Evolutionary conservation across 2,329 filamentous ascomycete genomes (phyloP), one percentile per base, ranked within the genome.

Genomic region (Botrytis fabae): DNA sequence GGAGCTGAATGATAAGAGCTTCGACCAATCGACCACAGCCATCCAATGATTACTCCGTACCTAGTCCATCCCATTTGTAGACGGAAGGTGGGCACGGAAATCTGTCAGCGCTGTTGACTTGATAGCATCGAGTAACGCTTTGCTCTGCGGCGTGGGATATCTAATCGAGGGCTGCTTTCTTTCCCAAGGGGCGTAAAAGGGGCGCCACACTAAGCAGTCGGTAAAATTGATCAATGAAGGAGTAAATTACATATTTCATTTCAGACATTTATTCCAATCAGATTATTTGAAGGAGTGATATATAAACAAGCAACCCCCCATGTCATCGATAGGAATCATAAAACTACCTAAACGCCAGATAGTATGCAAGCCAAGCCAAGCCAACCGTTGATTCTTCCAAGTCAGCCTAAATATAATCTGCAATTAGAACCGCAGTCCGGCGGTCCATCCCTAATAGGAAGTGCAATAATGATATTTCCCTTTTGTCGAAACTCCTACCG

Each of bases 1-100:
- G 14, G 60, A 68, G 35, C 54, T 51, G 32, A 72, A 51, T 75
- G 76, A 76, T 77, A 76, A 76, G 76, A 77, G 75, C 76, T 75
- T 74, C 46, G 60, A 54, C 76, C 69, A 77, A 75, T 77, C 38
- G 74, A 35, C 10, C 10, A 14, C 38, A 25, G 9, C 32, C 20
- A 61, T 72, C 64, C 62, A 22, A 32, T 25, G 40, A 57, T 48
- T 38, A 57, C n/a, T 28, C n/a, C 51, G 16, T 28, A 32, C 40
- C 32, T 38, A 18, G 28, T 32, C 5, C 46, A 18, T 69, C 32
- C 48, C 20, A 20, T 12, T 32, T 28, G 32, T 71, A 68, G 42
- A 54, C 57, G 40, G 60, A 70, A 62, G 44, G 69, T 68, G 61
- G 64, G 60, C 40, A 38, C 25, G 35, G 44, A 51, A 51, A 22